These are phyloP conservation scores for Begonia peltatifolia DNA, from an alignment of 306 rosid genomes.

Conservation along the genomic window DNA sequence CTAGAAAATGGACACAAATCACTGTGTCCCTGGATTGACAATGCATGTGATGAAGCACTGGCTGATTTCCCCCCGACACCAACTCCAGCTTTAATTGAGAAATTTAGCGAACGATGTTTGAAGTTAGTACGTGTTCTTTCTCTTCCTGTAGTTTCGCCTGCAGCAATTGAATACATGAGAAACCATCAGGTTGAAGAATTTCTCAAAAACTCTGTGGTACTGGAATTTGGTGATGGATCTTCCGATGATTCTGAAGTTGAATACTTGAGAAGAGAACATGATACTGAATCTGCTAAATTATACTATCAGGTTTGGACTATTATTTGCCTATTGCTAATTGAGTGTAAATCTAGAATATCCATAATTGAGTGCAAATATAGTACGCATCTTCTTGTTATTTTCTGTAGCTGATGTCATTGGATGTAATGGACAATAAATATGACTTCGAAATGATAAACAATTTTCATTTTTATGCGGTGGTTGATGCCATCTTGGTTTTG, in stretches of 20 bases:
- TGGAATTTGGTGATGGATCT: constrained; percentile 33
- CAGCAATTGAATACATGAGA: constrained; percentile 38
- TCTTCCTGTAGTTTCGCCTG: constrained; percentile 61
- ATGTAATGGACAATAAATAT: no score
- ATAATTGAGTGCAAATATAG: no score
- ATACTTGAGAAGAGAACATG: constrained; percentile 29
- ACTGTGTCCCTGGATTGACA: constrained; percentile 91
- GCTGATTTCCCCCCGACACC: constrained; percentile 64
- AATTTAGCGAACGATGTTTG: constrained; percentile 49
- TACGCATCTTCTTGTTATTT: neutral
- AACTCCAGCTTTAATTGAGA: constrained; percentile 46
- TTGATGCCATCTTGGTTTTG: no score
- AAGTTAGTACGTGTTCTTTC: constrained; percentile 42
- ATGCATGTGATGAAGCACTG: constrained; percentile 68
- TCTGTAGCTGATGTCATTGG: neutral
- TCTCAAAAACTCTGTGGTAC: constrained; percentile 35
- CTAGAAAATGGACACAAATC: constrained; percentile 81
- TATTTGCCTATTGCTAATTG: constrained; percentile 3
- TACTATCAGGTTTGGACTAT: constrained; percentile 51
- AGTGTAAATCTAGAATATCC: no score
- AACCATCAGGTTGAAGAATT: constrained; percentile 49
- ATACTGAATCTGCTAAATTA: constrained; percentile 26
- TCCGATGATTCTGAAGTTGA: constrained; percentile 26
- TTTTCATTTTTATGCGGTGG: no score
- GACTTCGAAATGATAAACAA: no score